Base-by-base conservation (phyloP, 768 basidiomycete species). In the Boletus huronensis region DNA sequence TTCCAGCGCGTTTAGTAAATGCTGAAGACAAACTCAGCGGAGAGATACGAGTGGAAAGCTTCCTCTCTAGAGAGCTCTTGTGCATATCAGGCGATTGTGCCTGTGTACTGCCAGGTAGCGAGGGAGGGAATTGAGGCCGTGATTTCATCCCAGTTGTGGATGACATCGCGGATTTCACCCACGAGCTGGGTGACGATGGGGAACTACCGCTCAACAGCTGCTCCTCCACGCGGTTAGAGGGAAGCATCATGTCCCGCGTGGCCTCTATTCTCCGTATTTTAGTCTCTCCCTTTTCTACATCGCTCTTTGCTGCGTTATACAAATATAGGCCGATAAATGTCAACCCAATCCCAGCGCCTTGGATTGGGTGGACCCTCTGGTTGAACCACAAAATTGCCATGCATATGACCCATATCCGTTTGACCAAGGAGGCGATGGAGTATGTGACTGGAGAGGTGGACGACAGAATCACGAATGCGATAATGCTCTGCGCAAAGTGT, bases 401-500 rank as follows among this genome's bases (percentile, higher is more conserved):
- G 75, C 93, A 95, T 66, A 99, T 99, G 64, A 99, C 97, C 43
- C 87, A 93, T 52, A 99, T 94, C 25, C 97, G 93, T 73, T 99
- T 99, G 75, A 98, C 84, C 65, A 99, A 84, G 4, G 93, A 97
- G 3, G 97, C 97, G 70, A 99, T 98, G 49, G 93, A 96, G 74
- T 99, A 99, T 0, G 97, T 98, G 61, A 99, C 97, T 19, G 97
- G 96, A 11, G 96, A 98, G 3, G 93, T 96, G 28, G 90, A 92
- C 2, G 96, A 86, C 45, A 99, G 84, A 65, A 99, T 92, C 68
- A 95, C 81, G 75, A 99, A 99, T 29, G 97, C 97, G 64, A 98
- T 90, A 66, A 98, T 88, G 77, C 94, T 98, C 73, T 99, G 97
- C 1, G 85, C 87, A 64, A 97, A 99, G 73, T 99, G 94, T 13